Conservation (phyloP, 2,329 filamentous ascomycete genomes). For the Fusarium mundagurra region DNA sequence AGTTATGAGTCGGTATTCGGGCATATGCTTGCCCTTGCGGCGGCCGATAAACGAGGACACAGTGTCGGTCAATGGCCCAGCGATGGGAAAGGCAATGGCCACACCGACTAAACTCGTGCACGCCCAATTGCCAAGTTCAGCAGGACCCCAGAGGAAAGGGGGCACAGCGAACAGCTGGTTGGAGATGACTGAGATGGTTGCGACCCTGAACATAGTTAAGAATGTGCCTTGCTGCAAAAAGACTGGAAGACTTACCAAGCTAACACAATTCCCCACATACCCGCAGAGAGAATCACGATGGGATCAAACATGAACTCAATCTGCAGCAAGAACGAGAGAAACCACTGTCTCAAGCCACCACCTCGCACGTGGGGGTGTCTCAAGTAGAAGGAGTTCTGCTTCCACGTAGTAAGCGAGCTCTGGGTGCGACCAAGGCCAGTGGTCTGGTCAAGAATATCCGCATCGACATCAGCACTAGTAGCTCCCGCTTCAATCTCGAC, state of each 20-base stretch:
- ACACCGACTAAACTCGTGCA: background rate
- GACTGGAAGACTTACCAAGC: background rate
- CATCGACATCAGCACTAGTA: background rate
- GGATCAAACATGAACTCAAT: background rate
- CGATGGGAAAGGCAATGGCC: background rate
- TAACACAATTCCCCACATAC: background rate
- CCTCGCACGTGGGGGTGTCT: background rate
- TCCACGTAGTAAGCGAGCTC: background rate
- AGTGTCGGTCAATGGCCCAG: background rate
- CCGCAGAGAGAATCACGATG: background rate
- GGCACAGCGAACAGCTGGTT: background rate
- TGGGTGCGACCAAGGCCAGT: background rate
- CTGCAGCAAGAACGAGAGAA: background rate
- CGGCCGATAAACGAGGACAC: background rate
- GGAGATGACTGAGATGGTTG: background rate
- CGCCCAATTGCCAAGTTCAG: background rate
- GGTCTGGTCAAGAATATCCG: background rate
- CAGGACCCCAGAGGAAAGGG: background rate
- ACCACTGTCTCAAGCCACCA: background rate
- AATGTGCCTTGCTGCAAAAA: too few relatives aligned
- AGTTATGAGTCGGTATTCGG: background rate
- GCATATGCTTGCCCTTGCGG: background rate
- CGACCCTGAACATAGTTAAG: background rate
- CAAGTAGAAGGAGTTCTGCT: background rate
- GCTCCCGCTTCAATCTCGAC: background rate